Percentiles rank a stretch among this genome's conserved stretches.
These are phyloP conservation scores for Ceratocystis lukuohia DNA, from an alignment of 2,329 filamentous ascomycete genomes.

Conservation along the genomic window DNA sequence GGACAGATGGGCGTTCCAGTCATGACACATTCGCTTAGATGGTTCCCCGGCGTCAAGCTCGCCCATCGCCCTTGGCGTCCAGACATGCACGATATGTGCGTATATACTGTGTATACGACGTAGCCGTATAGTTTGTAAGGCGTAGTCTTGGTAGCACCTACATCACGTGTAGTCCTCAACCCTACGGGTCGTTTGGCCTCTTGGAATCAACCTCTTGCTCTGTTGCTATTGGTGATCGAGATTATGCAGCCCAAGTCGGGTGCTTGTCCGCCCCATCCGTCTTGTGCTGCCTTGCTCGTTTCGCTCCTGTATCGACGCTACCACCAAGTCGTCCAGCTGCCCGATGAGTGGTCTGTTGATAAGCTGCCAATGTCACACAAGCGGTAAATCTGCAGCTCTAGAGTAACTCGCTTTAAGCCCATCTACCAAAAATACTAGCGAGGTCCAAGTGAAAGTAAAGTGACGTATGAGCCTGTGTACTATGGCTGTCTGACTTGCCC, in stretches of 20 bases:
- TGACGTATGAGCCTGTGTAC: neutral
- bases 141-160: no score
- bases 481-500: no score
- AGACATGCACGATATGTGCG: no score
- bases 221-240: neutral
- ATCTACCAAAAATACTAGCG: neutral
- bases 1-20: no score
- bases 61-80: no score
- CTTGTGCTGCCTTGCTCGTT: no score
- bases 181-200: neutral
- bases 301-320: no score
- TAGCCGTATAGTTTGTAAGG: no score
- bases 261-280: neutral
- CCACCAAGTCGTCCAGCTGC: neutral
- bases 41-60: no score
- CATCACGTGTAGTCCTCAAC: neutral
- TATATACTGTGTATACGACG: no score
- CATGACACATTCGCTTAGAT: no score
- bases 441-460: neutral
- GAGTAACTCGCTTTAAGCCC: neutral
- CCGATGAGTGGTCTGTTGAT: neutral
- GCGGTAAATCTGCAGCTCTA: neutral
- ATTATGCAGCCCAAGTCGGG: neutral
- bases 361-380: neutral
- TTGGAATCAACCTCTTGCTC: neutral